Evolutionary conservation across 495 filamentous ascomycete species (phyloP).

Genomic region (Tuber indicum): DNA sequence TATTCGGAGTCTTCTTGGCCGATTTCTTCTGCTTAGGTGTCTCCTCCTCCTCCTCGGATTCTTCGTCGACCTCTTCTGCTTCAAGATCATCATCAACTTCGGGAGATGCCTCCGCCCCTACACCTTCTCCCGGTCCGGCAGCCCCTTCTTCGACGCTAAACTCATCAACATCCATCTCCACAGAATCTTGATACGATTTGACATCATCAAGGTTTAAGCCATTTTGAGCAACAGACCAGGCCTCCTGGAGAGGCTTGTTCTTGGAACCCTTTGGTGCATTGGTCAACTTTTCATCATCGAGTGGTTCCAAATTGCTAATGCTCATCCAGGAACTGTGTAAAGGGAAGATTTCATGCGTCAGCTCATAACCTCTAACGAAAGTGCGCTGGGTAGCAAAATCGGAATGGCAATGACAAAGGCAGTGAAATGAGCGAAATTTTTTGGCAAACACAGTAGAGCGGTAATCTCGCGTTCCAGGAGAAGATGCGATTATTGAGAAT

Average conservation of each 20-base stretch:
- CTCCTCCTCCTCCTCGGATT: constrained; percentile 17
- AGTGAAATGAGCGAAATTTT: constrained; percentile 10
- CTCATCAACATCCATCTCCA: constrained; percentile 36
- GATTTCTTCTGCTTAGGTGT: constrained; percentile 24
- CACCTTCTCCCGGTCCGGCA: constrained; percentile 29
- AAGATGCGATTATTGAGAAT: constrained; percentile 12
- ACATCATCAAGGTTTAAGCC: constrained; percentile 37
- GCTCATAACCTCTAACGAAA: constrained; percentile 1
- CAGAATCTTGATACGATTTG: constrained; percentile 29
- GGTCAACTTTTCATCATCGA: constrained; percentile 32
- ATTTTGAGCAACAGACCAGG: constrained; percentile 28
- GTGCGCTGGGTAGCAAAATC: constrained; percentile 5
- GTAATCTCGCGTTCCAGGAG: neutral
- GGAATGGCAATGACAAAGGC: constrained; percentile 11
- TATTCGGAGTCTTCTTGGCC: constrained; percentile 22
- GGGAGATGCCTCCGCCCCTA: constrained; percentile 17
- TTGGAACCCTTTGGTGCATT: constrained; percentile 31
- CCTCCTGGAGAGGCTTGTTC: constrained; percentile 36
- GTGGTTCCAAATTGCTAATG: constrained; percentile 30
- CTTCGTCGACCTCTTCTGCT: neutral
- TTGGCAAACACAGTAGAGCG: constrained; percentile 8
- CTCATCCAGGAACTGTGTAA: constrained; percentile 34
- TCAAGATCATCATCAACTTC: constrained; percentile 15
- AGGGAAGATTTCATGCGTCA: constrained; percentile 19
- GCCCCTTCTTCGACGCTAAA: constrained; percentile 23